These are phyloP conservation scores for Botryotinia convoluta DNA, from an alignment of 2,329 filamentous ascomycete species.

Conservation along the genomic window DNA sequence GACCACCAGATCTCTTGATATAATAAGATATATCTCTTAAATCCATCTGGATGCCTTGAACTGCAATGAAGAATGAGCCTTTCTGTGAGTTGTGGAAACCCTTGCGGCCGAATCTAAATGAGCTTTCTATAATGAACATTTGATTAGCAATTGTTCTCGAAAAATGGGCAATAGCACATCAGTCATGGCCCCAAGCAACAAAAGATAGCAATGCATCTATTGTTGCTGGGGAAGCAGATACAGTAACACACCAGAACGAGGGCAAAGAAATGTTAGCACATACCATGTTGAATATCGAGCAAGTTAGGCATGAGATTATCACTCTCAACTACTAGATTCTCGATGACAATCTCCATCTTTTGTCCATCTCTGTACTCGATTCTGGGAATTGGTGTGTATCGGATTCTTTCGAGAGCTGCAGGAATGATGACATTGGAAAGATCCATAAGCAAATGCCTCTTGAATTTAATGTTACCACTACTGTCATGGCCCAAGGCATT, in stretches of 20 bases:
- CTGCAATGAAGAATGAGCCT: slow-evolving; percentile 77
- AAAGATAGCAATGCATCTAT: background rate
- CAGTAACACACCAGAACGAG: background rate
- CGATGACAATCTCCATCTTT: slow-evolving; percentile 81
- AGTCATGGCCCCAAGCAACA: background rate
- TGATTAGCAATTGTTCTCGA: slow-evolving; percentile 7
- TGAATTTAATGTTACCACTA: slow-evolving; percentile 82
- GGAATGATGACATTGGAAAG: slow-evolving; percentile 84
- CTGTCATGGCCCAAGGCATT: slow-evolving; percentile 83
- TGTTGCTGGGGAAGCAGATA: background rate
- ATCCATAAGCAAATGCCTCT: slow-evolving; percentile 89
- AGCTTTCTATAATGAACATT: slow-evolving; percentile 61
- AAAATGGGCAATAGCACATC: background rate
- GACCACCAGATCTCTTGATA: slow-evolving; percentile 90
- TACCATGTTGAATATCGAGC: slow-evolving; percentile 73
- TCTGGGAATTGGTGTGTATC: slow-evolving; percentile 88
- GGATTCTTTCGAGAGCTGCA: slow-evolving; percentile 74
- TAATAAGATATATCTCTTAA: slow-evolving; percentile 90
- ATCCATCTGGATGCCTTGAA: slow-evolving; percentile 90
- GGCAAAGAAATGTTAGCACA: background rate
- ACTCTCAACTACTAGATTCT: slow-evolving; percentile 92
- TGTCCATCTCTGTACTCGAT: slow-evolving; percentile 82
- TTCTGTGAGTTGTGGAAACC: slow-evolving; percentile 74
- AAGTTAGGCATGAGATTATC: slow-evolving; percentile 97
- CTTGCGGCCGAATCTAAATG: slow-evolving; percentile 93